Evolutionary conservation across 73 alveolate genomes (phyloP).

Genomic region (Paramecium octaurelia): DNA sequence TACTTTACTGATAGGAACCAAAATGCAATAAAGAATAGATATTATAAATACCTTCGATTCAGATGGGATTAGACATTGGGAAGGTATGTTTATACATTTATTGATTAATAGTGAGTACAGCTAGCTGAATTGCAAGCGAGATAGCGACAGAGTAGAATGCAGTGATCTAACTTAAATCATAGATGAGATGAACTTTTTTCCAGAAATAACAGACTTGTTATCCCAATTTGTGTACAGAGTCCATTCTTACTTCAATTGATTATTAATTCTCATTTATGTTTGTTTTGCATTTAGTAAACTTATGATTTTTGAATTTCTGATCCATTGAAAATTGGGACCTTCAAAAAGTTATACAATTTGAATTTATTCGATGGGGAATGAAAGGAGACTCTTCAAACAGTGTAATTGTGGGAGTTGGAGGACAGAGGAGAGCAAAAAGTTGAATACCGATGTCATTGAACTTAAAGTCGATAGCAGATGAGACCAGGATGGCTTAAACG

Average conservation of each 20-base stretch:
- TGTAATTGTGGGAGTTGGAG: not conserved
- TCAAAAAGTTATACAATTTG: not conserved
- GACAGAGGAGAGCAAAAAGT: not conserved
- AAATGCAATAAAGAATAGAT: conserved; percentile 28
- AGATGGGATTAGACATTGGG: conserved; percentile 12
- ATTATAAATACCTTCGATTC: conserved; percentile 26
- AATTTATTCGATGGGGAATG: not conserved
- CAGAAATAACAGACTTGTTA: not conserved
- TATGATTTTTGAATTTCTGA: not conserved
- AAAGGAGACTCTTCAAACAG: not conserved
- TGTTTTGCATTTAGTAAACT: not conserved
- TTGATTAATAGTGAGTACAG: not conserved
- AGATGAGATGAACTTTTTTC: not conserved
- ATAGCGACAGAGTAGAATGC: not conserved
- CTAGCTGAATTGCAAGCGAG: not conserved
- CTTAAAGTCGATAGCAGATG: not conserved
- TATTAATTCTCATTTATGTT: not conserved
- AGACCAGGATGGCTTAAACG: not conserved
- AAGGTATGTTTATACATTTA: not conserved
- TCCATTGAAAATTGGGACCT: not conserved
- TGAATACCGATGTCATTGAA: not conserved
- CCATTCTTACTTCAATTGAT: not conserved
- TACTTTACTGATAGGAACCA: not conserved
- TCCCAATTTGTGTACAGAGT: not conserved
- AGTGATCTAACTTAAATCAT: not conserved